These are phyloP conservation scores for Globisporangium lucens DNA, from an alignment of 352 stramenopile genomes.

Conservation along the genomic window DNA sequence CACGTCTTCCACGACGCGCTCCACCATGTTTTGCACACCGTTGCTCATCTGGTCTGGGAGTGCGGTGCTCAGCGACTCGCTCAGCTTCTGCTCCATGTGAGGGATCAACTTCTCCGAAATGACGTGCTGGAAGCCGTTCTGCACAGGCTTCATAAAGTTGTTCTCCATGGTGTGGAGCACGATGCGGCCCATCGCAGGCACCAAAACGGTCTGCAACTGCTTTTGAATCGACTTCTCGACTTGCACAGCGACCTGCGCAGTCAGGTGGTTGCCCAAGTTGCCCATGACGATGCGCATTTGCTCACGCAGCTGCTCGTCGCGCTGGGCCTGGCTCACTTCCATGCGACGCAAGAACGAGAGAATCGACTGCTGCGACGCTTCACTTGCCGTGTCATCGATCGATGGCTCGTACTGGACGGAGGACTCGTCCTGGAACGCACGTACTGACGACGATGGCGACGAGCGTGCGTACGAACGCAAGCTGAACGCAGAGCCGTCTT, in stretches of 20 bases:
- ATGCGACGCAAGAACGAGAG: conserved; percentile 64
- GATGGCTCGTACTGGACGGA: conserved; percentile 69
- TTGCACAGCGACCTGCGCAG: conserved; percentile 54
- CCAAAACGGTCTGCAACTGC: conserved; percentile 76
- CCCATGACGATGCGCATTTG: conserved; percentile 62
- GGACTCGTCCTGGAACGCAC: conserved; percentile 73
- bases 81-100: conserved; percentile 70
- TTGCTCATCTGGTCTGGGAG: conserved; percentile 61
- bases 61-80: conserved; percentile 50
- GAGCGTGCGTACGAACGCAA: conserved; percentile 67
- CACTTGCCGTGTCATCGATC: conserved; percentile 59
- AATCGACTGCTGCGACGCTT: conserved; percentile 56
- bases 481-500: conserved; percentile 45
- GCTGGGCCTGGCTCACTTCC: conserved; percentile 61
- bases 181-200: conserved; percentile 83
- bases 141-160: conserved; percentile 86
- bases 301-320: conserved; percentile 69
- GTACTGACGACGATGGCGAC: conserved; percentile 76
- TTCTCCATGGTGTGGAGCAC: conserved; percentile 88
- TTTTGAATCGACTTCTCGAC: conserved; percentile 84
- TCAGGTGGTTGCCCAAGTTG: conserved; percentile 55
- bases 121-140: conserved; percentile 73
- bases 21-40: conserved; percentile 68
- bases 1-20: conserved; percentile 75
- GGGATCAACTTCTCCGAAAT: conserved; percentile 72